These are phyloP conservation scores for Calonectria montana DNA, from an alignment of 2,329 filamentous ascomycete species.

Conservation along the genomic window DNA sequence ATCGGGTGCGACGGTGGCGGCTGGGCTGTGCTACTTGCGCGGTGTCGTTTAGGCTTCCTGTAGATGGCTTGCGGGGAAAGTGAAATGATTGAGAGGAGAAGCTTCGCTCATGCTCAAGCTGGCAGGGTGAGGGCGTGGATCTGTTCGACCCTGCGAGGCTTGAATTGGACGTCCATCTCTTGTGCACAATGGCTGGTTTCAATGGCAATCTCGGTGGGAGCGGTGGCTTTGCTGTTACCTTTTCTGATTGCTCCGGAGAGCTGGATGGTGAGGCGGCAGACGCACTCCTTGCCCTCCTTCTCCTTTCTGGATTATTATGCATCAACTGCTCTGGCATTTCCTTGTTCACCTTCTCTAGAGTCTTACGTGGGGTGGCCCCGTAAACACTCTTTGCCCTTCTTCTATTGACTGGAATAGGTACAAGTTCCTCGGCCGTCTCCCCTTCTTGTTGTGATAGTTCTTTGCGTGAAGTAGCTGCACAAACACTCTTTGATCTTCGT, in stretches of 20 bases:
- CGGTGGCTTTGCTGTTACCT: no score
- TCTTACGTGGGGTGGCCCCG: not conserved
- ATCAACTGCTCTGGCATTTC: not conserved
- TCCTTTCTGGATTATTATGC: not conserved
- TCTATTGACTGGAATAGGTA: not conserved
- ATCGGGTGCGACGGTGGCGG: not conserved
- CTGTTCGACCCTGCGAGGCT: not conserved
- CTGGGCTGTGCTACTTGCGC: not conserved
- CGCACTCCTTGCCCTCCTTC: not conserved
- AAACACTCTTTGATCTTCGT: not conserved
- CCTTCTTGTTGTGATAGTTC: no score
- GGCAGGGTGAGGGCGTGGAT: not conserved
- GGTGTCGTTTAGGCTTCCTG: no score
- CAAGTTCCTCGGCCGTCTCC: not conserved
- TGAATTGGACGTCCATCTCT: not conserved
- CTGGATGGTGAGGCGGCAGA: not conserved
- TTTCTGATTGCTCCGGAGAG: not conserved
- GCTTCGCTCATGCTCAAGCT: not conserved
- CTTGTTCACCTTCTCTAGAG: not conserved
- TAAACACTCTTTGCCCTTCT: not conserved
- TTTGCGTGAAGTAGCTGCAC: not conserved
- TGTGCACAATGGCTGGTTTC: not conserved
- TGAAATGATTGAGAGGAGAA: not conserved
- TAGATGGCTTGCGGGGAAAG: not conserved
- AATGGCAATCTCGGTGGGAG: not conserved